phyloP scores from a whole-genome alignment of 495 filamentous ascomycete genomes.

The Talaromyces proteolyticus region DNA sequence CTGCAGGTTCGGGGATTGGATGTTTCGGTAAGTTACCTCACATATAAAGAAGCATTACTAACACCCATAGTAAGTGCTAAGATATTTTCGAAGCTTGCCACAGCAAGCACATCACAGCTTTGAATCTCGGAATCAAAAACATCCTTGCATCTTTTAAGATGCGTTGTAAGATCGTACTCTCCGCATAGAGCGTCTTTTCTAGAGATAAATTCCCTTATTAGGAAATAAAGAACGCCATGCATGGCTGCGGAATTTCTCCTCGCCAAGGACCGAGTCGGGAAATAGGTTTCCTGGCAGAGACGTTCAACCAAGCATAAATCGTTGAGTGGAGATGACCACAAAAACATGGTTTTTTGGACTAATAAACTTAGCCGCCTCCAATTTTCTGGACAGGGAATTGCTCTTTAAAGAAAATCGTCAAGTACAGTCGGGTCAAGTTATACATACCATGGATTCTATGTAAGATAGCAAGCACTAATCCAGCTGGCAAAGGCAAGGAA shows the following conservation, averaged over 20 bases:
- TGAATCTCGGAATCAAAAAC: conserved; percentile 12
- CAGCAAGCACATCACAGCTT: conserved; percentile 13
- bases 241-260: conserved; percentile 13
- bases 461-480: conserved; percentile 6
- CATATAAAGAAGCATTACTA: conserved; percentile 3
- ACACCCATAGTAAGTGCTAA: conserved; percentile 17
- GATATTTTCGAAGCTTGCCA: conserved; percentile 19
- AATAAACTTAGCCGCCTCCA: background rate
- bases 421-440: background rate
- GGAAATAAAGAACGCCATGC: conserved; percentile 15
- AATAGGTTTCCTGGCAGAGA: conserved; percentile 19
- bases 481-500: conserved; percentile 6
- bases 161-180: conserved; percentile 9
- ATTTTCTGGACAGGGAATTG: too few relatives aligned
- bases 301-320: conserved; percentile 11
- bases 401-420: background rate
- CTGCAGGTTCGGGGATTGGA: background rate
- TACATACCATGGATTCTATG: conserved; percentile 8
- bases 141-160: conserved; percentile 9
- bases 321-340: conserved; percentile 15
- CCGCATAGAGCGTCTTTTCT: conserved; percentile 8
- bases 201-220: conserved; percentile 14
- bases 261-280: conserved; percentile 11
- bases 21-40: conserved; percentile 10
- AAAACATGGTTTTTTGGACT: conserved; percentile 12